Evolutionary conservation across 768 basidiomycete genomes (phyloP).

Genomic region (Gloeophyllum trabeum): DNA sequence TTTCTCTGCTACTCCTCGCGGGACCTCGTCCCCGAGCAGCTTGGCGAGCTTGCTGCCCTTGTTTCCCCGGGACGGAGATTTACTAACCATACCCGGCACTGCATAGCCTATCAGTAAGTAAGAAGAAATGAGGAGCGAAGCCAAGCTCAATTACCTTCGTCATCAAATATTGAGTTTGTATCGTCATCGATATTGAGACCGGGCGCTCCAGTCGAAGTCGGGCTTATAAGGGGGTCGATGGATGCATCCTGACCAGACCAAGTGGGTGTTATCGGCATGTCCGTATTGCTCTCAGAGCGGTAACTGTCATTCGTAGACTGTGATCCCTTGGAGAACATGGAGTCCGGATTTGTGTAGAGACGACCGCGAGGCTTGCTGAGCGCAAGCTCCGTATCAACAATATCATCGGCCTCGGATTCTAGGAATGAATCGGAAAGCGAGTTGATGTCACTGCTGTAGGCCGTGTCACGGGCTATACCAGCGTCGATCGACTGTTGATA

Average conservation of each 20-base stretch:
- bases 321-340: neutral
- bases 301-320: neutral
- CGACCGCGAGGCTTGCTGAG: slow-evolving; percentile 4
- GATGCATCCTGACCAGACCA: neutral
- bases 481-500: slow-evolving; percentile 70
- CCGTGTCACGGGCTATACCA: slow-evolving; percentile 62
- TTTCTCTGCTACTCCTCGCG: slow-evolving; percentile 30
- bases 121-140: neutral
- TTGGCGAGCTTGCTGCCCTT: slow-evolving; percentile 60
- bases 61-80: slow-evolving; percentile 14
- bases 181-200: neutral
- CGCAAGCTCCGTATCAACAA: slow-evolving; percentile 10
- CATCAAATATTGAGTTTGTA: neutral
- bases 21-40: slow-evolving; percentile 53
- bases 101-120: no score
- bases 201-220: neutral
- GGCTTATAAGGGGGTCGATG: neutral
- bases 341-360: no score
- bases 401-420: slow-evolving; percentile 9
- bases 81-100: no score
- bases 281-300: neutral
- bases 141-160: neutral
- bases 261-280: neutral
- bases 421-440: neutral
- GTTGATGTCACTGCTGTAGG: slow-evolving; percentile 8